These are phyloP conservation scores for Hyaloscypha hepaticicola DNA, from an alignment of 495 filamentous ascomycete genomes.

Conservation along the genomic window DNA sequence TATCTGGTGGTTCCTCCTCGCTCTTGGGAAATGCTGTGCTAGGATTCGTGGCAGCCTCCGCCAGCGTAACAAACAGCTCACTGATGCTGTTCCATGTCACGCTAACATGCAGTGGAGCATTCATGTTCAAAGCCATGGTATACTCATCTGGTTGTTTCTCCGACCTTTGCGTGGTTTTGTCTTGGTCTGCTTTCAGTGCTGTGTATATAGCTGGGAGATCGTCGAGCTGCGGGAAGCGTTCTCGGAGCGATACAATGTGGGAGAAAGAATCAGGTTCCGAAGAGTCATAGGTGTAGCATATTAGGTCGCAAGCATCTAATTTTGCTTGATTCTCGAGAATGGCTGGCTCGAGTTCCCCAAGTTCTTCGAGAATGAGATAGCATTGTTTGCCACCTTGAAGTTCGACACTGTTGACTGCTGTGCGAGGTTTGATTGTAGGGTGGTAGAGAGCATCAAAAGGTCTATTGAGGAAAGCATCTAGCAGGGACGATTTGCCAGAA, in stretches of 20 bases:
- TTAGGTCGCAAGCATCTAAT: constrained; percentile 88
- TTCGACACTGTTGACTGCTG: constrained; percentile 94
- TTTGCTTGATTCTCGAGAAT: constrained; percentile 90
- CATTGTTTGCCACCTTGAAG: constrained; percentile 94
- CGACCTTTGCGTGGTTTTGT: constrained; percentile 89
- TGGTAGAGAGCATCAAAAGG: constrained; percentile 84
- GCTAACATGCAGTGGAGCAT: constrained; percentile 88
- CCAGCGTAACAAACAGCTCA: constrained; percentile 82
- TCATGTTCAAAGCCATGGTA: constrained; percentile 75
- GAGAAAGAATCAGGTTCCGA: constrained; percentile 92
- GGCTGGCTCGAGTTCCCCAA: constrained; percentile 92
- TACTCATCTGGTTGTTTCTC: constrained; percentile 93
- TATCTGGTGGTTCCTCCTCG: constrained; percentile 78
- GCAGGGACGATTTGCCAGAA: constrained; percentile 83
- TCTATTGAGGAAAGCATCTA: constrained; percentile 87
- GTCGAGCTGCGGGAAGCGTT: constrained; percentile 76
- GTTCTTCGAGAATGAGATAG: constrained; percentile 92
- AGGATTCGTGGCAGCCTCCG: constrained; percentile 88
- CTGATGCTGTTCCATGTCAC: constrained; percentile 87
- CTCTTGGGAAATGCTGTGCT: constrained; percentile 82
- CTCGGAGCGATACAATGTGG: constrained; percentile 80
- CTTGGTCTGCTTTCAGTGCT: constrained; percentile 88
- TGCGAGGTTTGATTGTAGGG: constrained; percentile 90
- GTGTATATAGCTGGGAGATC: constrained; percentile 86
- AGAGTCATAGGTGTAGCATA: constrained; percentile 96